phyloP scores from a whole-genome alignment of 2,329 filamentous ascomycete species.

The Orbilia oligospora region DNA sequence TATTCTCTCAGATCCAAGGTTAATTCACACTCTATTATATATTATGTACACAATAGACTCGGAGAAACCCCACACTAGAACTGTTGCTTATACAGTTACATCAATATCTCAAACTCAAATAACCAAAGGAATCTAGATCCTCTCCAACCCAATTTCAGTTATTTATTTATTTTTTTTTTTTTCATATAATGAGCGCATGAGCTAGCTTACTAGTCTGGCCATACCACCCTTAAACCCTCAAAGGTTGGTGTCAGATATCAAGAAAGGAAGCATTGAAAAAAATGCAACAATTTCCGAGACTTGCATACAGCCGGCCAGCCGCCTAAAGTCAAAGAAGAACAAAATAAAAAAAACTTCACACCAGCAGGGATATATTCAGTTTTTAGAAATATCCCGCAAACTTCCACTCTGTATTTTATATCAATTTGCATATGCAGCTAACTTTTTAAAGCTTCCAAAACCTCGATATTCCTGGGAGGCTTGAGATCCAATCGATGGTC shows the following conservation, averaged over 20 bases:
- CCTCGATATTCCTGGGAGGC: too few species aligned
- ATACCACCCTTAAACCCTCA: neutral
- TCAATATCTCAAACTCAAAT: neutral
- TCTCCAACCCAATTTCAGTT: too few species aligned
- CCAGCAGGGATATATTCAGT: slow-evolving; percentile 21
- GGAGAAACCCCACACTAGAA: slow-evolving; percentile 20
- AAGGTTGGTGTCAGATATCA: too few species aligned
- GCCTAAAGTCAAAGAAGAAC: slow-evolving; percentile 33
- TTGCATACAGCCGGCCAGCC: slow-evolving; percentile 48
- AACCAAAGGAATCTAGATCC: neutral
- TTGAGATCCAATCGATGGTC: neutral
- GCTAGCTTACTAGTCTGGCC: too few species aligned
- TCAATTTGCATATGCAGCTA: slow-evolving; percentile 9
- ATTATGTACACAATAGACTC: too few species aligned
- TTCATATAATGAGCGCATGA: too few species aligned
- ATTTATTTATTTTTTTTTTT: too few species aligned
- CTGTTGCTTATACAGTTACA: neutral
- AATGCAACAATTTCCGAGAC: slow-evolving; percentile 23
- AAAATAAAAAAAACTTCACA: slow-evolving; percentile 2
- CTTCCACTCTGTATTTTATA: slow-evolving; percentile 32
- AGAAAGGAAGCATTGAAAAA: too few species aligned
- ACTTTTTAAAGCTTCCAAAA: neutral
- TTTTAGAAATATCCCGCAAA: slow-evolving; percentile 41
- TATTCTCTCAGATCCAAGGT: neutral
- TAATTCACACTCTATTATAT: too few species aligned